These are phyloP conservation scores for Mycena leptocephala DNA, from an alignment of 768 basidiomycete genomes.

Conservation along the genomic window DNA sequence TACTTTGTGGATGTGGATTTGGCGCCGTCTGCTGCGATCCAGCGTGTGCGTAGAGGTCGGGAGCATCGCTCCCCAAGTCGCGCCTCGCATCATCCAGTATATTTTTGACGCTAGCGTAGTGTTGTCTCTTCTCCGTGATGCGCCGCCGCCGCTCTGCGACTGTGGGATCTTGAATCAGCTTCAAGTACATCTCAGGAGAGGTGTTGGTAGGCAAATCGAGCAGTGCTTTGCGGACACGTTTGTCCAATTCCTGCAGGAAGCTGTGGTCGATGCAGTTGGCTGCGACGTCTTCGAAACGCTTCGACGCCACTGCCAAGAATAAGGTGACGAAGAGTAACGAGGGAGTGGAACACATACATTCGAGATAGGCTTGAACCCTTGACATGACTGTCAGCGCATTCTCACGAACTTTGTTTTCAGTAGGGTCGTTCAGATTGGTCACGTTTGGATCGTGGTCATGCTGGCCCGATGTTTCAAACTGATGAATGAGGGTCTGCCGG, in stretches of 20 bases:
- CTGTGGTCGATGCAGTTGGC: constrained; percentile 23
- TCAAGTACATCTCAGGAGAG: constrained; percentile 19
- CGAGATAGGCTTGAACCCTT: constrained; percentile 24
- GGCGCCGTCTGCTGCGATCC: background rate
- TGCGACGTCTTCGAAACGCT: constrained; percentile 26
- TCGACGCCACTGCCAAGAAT: constrained; percentile 22
- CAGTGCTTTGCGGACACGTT: background rate
- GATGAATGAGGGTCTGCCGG: background rate
- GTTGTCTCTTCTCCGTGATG: background rate
- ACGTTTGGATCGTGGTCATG: background rate
- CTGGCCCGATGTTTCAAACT: background rate
- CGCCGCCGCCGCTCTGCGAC: background rate
- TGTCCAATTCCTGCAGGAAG: constrained; percentile 13
- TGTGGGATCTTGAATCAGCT: constrained; percentile 23
- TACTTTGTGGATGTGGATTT: background rate
- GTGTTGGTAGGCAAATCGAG: constrained; percentile 11
- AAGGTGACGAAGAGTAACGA: background rate
- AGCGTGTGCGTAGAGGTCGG: background rate
- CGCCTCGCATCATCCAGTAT: constrained; percentile 12
- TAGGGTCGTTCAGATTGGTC: background rate
- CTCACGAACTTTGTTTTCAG: constrained; percentile 1
- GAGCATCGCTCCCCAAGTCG: constrained; percentile 10
- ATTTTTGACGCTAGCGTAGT: background rate
- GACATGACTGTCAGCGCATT: constrained; percentile 25
- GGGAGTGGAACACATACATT: constrained; percentile 5